These are phyloP conservation scores for Populus ilicifolia DNA, from an alignment of 345 rosid genomes.

Conservation along the genomic window DNA sequence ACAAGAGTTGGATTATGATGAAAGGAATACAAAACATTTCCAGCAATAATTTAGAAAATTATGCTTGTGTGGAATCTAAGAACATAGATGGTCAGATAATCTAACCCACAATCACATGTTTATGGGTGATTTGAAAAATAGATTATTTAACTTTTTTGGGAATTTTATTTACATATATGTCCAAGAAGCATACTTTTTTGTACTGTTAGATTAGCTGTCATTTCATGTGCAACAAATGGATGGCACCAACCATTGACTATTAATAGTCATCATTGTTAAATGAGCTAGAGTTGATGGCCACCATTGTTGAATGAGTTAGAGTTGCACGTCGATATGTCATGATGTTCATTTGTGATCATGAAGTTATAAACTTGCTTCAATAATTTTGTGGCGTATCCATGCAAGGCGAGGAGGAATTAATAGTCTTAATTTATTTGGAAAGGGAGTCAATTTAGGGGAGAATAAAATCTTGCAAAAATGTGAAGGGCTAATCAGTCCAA, in stretches of 20 bases:
- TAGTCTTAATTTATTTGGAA: neutral
- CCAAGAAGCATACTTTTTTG: fast-evolving
- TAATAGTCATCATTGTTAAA: too few species aligned
- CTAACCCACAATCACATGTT: neutral
- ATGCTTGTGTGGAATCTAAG: neutral
- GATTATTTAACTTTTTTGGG: neutral
- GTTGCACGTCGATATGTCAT: neutral
- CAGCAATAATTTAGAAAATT: too few species aligned
- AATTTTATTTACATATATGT: neutral
- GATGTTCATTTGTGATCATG: neutral
- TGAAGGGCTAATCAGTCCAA: neutral
- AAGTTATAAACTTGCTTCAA: neutral
- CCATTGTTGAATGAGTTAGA: too few species aligned
- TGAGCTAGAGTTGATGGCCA: too few species aligned
- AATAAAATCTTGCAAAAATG: too few species aligned
- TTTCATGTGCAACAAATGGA: too few species aligned
- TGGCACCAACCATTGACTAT: too few species aligned
- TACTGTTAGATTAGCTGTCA: too few species aligned
- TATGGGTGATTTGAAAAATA: neutral
- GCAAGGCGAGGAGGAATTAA: neutral
- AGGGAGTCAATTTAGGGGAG: neutral
- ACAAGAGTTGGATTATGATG: neutral
- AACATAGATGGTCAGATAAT: neutral
- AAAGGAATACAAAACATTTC: neutral
- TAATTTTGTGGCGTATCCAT: neutral